Percentiles rank a stretch among this genome's conserved stretches.
Evolutionary conservation across 1,284 basidiomycete genomes (phyloP).

Genomic region (Ceratobasidium sp.): DNA sequence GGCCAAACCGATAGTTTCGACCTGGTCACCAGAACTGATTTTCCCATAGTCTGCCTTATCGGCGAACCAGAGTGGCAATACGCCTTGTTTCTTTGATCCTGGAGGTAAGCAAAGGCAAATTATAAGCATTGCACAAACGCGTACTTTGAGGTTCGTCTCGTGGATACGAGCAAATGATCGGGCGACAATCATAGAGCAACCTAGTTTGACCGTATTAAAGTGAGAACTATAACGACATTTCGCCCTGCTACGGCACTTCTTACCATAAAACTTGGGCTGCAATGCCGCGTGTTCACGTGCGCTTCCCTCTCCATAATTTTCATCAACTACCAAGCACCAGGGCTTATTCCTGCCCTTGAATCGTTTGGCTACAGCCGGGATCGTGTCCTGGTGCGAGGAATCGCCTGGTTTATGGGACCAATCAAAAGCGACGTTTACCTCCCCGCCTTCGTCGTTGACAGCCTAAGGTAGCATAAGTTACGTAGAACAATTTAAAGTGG

Average conservation of each 20-base stretch:
- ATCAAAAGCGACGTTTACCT: constrained; percentile 90
- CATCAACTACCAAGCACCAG: constrained; percentile 96
- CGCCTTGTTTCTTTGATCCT: constrained; percentile 84
- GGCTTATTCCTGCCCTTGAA: constrained; percentile 84
- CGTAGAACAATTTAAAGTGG: background rate
- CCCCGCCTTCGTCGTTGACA: constrained; percentile 90
- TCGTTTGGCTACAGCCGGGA: constrained; percentile 88
- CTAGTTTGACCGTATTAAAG: constrained; percentile 56
- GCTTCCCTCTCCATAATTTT: constrained; percentile 97
- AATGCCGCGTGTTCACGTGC: constrained; percentile 98
- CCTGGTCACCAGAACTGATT: constrained; percentile 81
- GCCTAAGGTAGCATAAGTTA: constrained; percentile 62
- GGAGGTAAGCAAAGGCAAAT: background rate
- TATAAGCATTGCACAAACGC: constrained; percentile 46
- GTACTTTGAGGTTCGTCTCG: constrained; percentile 94
- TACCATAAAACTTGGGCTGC: constrained; percentile 95
- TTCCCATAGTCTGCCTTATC: constrained; percentile 85
- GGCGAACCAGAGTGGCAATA: constrained; percentile 91
- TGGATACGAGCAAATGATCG: constrained; percentile 98
- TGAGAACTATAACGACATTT: background rate
- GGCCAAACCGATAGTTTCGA: constrained; percentile 67
- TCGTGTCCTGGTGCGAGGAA: constrained; percentile 75
- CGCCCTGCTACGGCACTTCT: constrained; percentile 48
- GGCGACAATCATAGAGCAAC: constrained; percentile 84
- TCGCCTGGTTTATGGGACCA: constrained; percentile 58